Percentiles rank a stretch among this genome's conserved stretches.
Conservation (phyloP, 2,329 filamentous ascomycete genomes). For the Fusarium sp. region DNA sequence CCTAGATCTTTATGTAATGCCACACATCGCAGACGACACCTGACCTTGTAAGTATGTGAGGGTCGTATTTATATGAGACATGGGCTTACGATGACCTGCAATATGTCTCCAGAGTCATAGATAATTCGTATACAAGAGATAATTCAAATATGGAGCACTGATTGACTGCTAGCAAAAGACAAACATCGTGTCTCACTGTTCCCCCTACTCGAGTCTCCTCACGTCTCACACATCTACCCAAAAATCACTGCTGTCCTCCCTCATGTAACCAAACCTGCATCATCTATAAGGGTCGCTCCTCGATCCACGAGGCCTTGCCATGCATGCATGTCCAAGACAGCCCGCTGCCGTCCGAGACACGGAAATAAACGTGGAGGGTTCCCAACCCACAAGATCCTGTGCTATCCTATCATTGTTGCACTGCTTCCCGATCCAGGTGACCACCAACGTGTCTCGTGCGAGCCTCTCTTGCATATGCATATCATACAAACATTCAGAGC, state of each 20-base stretch:
- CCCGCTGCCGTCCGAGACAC: slow-evolving; percentile 35
- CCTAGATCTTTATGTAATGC: slow-evolving; percentile 17
- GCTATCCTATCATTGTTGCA: slow-evolving; percentile 36
- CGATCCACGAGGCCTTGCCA: slow-evolving; percentile 32
- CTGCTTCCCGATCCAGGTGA: slow-evolving; percentile 37
- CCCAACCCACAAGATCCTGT: slow-evolving; percentile 33
- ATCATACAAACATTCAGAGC: slow-evolving; percentile 25
- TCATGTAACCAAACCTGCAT: slow-evolving; percentile 25
- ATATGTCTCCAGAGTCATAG: background rate
- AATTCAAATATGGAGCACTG: background rate
- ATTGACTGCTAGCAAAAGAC: background rate
- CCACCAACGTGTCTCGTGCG: slow-evolving; percentile 38
- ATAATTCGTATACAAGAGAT: background rate
- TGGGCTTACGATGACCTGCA: background rate
- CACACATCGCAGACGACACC: slow-evolving; percentile 25
- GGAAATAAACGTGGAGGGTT: slow-evolving; percentile 38
- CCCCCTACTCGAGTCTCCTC: background rate
- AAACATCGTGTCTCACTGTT: background rate
- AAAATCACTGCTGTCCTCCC: slow-evolving; percentile 3
- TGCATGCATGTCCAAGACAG: slow-evolving; percentile 35
- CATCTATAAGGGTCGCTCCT: slow-evolving; percentile 29
- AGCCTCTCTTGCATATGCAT: slow-evolving; percentile 12
- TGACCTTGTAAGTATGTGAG: slow-evolving; percentile 11
- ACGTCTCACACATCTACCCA: background rate
- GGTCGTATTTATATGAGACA: slow-evolving; percentile 5